Conservation (phyloP, 1,139 yeast species). For the Suhomyces panamericanus region DNA sequence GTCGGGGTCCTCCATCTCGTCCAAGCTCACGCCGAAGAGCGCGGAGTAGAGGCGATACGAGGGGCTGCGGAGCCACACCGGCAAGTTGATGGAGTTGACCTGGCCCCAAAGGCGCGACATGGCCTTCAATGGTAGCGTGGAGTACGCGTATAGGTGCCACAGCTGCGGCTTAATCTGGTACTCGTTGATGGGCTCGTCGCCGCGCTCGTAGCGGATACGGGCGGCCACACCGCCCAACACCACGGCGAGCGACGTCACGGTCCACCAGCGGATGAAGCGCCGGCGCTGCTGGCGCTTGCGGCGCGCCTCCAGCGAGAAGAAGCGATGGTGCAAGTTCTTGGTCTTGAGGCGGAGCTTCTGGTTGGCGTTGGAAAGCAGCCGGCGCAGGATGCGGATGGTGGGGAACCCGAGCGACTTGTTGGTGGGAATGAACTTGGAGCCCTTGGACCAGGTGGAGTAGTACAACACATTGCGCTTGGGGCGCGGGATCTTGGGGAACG, state of each 20-base stretch:
- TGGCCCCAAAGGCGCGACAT: conserved; percentile 94
- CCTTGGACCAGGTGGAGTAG: conserved; percentile 46
- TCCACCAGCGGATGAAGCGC: conserved; percentile 66
- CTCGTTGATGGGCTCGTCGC: conserved; percentile 36
- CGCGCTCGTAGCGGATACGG: conserved; percentile 45
- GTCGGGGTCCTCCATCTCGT: conserved; percentile 86
- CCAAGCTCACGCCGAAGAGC: conserved; percentile 83
- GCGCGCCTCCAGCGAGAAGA: conserved; percentile 48
- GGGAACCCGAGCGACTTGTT: conserved; percentile 27
- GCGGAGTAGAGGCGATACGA: conserved; percentile 77
- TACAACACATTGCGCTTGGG: conserved; percentile 61
- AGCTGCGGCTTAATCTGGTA: conserved; percentile 63
- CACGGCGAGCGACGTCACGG: conserved; percentile 62
- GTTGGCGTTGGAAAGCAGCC: conserved; percentile 43
- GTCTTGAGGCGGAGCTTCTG: conserved; percentile 39
- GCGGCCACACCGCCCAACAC: conserved; percentile 67
- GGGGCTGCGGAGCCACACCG: conserved; percentile 85
- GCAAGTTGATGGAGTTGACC: conserved; percentile 78
- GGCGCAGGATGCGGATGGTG: conserved; percentile 28
- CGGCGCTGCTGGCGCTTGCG: conserved; percentile 46
- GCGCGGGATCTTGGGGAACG: conserved; percentile 62
- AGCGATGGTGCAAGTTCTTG: conserved; percentile 38
- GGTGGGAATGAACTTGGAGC: conserved; percentile 19
- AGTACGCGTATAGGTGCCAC: conserved; percentile 87
- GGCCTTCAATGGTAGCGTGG: conserved; percentile 88